Percentiles rank a stretch among this genome's conserved stretches.
phyloP scores from a whole-genome alignment of 1,139 yeast species.

The Debaryomyces sp. region DNA sequence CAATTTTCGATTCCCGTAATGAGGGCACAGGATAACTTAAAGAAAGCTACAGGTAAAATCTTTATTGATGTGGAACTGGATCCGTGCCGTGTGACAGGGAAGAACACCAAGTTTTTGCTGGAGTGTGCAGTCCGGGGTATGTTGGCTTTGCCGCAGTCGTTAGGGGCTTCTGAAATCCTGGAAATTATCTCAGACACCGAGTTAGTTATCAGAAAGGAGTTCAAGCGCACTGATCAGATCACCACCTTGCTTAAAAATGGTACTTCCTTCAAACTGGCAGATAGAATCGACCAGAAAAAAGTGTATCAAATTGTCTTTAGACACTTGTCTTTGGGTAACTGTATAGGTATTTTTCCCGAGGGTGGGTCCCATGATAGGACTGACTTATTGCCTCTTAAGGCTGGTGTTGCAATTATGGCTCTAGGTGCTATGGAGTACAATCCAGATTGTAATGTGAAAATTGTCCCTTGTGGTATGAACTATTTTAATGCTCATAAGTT shows the following conservation, averaged over 20 bases:
- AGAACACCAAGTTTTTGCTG: slow-evolving; percentile 64
- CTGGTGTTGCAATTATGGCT: slow-evolving; percentile 98
- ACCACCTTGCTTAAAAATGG: slow-evolving; percentile 50
- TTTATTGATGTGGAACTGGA: slow-evolving; percentile 48
- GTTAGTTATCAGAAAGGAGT: slow-evolving; percentile 69
- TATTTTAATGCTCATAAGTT: slow-evolving; percentile 95
- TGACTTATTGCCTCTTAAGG: slow-evolving; percentile 85
- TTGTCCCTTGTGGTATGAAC: slow-evolving; percentile 97
- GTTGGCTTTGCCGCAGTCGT: slow-evolving; percentile 74
- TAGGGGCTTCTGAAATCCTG: slow-evolving; percentile 75
- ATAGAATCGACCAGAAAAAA: slow-evolving; percentile 78
- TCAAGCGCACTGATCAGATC: slow-evolving; percentile 54
- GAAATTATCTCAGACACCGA: slow-evolving; percentile 77
- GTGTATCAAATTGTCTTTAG: slow-evolving; percentile 83
- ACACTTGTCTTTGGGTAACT: slow-evolving; percentile 76
- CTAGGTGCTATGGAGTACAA: slow-evolving; percentile 81
- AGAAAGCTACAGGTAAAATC: slow-evolving; percentile 62
- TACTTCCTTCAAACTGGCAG: slow-evolving; percentile 71
- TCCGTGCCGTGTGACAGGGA: slow-evolving; percentile 59
- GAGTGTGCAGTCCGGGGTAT: slow-evolving; percentile 72
- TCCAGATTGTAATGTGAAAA: slow-evolving; percentile 73
- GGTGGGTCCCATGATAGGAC: slow-evolving; percentile 98
- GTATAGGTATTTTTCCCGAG: slow-evolving; percentile 96
- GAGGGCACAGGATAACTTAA: slow-evolving; percentile 85
- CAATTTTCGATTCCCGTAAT: slow-evolving; percentile 88